phyloP scores from a whole-genome alignment of 2,329 filamentous ascomycete species.

The Phialophora verrucosa region DNA sequence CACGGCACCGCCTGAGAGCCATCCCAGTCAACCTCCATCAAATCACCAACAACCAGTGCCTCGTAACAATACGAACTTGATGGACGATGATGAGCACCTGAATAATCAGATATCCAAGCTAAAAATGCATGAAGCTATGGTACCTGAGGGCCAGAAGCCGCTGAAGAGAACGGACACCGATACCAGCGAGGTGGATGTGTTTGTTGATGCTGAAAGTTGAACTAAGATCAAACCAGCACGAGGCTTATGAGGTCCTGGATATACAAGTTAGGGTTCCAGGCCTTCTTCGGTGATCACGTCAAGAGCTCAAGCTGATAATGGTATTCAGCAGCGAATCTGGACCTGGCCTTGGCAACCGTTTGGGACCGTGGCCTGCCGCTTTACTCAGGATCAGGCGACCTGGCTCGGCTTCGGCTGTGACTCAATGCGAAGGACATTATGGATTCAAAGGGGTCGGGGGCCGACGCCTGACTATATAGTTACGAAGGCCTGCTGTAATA shows the following conservation, averaged over 20 bases:
- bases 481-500: too few relatives aligned
- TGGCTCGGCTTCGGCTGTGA: too few relatives aligned
- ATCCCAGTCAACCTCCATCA: slow-evolving; percentile 23
- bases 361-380: too few relatives aligned
- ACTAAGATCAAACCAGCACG: too few relatives aligned
- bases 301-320: neutral
- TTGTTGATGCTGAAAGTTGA: slow-evolving; percentile 50
- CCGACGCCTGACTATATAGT: too few relatives aligned
- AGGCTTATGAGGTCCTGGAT: slow-evolving; percentile 13
- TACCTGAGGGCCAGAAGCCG: slow-evolving; percentile 37
- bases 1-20: slow-evolving; percentile 33
- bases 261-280: neutral
- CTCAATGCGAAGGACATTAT: too few relatives aligned
- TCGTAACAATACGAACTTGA: slow-evolving; percentile 25
- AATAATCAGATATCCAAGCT: slow-evolving; percentile 37
- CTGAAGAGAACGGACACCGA: slow-evolving; percentile 48
- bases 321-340: too few relatives aligned
- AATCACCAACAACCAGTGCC: slow-evolving; percentile 26
- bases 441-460: too few relatives aligned
- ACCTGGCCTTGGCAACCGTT: too few relatives aligned
- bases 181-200: slow-evolving; percentile 49
- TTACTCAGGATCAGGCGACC: too few relatives aligned
- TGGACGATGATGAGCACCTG: slow-evolving; percentile 36
- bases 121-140: slow-evolving; percentile 39
- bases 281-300: neutral